Evolutionary conservation across 106 monocot genomes (phyloP).

Genomic region (Xerophyta viscosa): DNA sequence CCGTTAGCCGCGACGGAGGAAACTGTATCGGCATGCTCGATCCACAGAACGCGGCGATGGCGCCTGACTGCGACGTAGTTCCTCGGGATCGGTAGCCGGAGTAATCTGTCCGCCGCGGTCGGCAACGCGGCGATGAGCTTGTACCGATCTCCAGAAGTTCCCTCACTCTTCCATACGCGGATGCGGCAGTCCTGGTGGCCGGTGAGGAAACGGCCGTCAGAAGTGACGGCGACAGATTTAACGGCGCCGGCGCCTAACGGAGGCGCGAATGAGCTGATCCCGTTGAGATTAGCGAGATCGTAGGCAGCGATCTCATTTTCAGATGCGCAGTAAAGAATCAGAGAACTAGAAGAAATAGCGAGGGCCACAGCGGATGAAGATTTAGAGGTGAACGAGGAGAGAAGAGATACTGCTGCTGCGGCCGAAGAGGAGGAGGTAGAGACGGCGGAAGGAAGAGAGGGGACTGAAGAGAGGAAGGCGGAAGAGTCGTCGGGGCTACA

Average conservation of each 20-base stretch:
- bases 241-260: slow-evolving; percentile 35
- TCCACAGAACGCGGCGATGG: slow-evolving; percentile 51
- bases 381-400: slow-evolving; percentile 1
- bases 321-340: slow-evolving; percentile 35
- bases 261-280: slow-evolving; percentile 14
- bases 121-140: slow-evolving; percentile 46
- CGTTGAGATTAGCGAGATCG: slow-evolving; percentile 22
- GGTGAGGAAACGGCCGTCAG: slow-evolving; percentile 32
- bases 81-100: slow-evolving; percentile 43
- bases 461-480: slow-evolving; percentile 15
- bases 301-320: slow-evolving; percentile 25
- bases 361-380: slow-evolving; percentile 13
- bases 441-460: slow-evolving; percentile 20
- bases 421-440: slow-evolving; percentile 14
- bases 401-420: slow-evolving; percentile 8
- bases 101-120: slow-evolving; percentile 49
- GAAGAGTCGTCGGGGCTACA: slow-evolving; percentile 3
- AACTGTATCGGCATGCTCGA: slow-evolving; percentile 71
- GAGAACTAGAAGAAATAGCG: slow-evolving; percentile 18
- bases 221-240: slow-evolving; percentile 36
- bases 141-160: slow-evolving; percentile 6
- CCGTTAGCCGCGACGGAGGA: slow-evolving; percentile 33
- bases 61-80: slow-evolving; percentile 57
- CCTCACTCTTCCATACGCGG: slow-evolving; percentile 38
- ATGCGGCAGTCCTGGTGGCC: slow-evolving; percentile 73